Evolutionary conservation across 106 monocot genomes (phyloP).

Genomic region (Dendrobium catenatum): DNA sequence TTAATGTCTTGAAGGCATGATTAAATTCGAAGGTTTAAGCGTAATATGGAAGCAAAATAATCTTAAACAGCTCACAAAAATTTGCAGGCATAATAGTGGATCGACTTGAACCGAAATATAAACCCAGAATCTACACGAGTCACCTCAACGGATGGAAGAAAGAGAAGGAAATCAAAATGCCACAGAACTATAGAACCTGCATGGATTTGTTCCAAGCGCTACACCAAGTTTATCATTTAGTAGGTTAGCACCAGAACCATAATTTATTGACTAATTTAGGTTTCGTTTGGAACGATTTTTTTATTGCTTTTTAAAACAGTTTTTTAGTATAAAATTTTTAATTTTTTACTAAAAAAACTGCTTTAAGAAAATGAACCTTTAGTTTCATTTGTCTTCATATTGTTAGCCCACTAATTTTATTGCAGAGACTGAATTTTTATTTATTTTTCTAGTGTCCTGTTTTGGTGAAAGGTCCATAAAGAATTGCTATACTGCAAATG

Average conservation of each 20-base stretch:
- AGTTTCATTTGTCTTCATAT: no score
- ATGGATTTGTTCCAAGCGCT: neutral
- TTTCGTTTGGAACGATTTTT: neutral
- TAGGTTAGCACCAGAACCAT: neutral
- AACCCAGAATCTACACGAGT: neutral
- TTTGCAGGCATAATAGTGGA: constrained; percentile 11
- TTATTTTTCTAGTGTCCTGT: neutral
- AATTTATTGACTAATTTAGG: neutral
- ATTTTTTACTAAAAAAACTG: no score
- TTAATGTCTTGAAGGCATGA: no score
- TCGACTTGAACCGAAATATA: constrained; percentile 6
- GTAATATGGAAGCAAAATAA: no score
- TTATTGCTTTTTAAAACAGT: no score
- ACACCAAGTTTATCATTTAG: neutral
- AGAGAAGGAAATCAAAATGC: neutral
- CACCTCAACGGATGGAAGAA: neutral
- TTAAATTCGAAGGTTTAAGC: no score
- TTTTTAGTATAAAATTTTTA: no score
- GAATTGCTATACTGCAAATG: neutral
- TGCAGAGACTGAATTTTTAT: neutral
- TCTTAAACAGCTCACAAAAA: neutral
- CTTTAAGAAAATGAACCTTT: no score
- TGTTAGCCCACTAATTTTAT: neutral
- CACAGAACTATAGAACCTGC: constrained; percentile 11
- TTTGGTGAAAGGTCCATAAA: neutral